These are phyloP conservation scores for Chenopodium album DNA, from an alignment of 148 eudicot genomes.

Conservation along the genomic window DNA sequence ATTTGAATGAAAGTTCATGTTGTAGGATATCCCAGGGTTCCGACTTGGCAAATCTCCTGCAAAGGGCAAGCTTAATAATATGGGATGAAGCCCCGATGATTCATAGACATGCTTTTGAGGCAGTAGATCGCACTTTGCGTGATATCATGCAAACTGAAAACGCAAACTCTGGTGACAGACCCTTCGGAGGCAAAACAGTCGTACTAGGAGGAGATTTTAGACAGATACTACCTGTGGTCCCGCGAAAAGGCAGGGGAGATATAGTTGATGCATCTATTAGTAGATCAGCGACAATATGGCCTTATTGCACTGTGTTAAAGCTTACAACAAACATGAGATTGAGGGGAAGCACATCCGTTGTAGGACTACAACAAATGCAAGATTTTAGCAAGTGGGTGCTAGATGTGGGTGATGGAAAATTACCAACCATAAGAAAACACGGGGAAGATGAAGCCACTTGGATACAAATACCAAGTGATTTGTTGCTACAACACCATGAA, in stretches of 20 bases:
- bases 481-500: not conserved
- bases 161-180: not conserved
- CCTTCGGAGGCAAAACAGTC: not conserved
- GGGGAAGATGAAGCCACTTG: not conserved
- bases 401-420: not conserved
- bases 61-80: not conserved
- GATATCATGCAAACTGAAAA: not conserved
- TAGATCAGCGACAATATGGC: not conserved
- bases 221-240: not conserved
- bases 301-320: not conserved
- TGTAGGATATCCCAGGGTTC: not conserved
- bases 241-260: not conserved
- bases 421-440: not conserved
- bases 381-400: not conserved
- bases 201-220: slow-evolving; percentile 12
- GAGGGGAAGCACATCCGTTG: not conserved
- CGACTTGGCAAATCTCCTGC: not conserved
- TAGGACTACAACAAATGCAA: not conserved
- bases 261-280: not conserved
- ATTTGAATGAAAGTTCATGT: not conserved
- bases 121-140: not conserved
- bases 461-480: not conserved
- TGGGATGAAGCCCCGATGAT: not conserved
- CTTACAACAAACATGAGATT: not conserved
- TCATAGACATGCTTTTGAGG: not conserved